Evolutionary conservation across 2,329 filamentous ascomycete species (phyloP).

Genomic region (Cladosporium austrohemisphaericum): DNA sequence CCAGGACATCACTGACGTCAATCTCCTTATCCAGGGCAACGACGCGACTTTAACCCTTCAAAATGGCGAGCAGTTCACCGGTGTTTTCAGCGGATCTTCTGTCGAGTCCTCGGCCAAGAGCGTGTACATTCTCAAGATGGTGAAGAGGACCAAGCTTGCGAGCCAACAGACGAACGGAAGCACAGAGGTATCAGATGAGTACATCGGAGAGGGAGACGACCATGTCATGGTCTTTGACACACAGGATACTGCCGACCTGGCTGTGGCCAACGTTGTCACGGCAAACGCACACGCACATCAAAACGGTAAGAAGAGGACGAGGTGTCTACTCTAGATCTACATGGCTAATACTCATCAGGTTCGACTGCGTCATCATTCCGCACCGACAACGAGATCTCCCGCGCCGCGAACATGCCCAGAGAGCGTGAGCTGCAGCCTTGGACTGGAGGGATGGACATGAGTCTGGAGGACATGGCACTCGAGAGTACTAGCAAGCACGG

Average conservation of each 20-base stretch:
- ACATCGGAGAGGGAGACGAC: constrained; percentile 46
- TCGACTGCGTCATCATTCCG: constrained; percentile 63
- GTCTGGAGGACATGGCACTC: constrained; percentile 61
- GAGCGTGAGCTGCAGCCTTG: constrained; percentile 79
- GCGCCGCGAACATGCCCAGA: constrained; percentile 52
- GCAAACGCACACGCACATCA: constrained; percentile 50
- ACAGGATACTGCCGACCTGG: constrained; percentile 57
- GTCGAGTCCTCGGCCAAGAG: constrained; percentile 49
- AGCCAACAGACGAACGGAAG: constrained; percentile 46
- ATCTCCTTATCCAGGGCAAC: constrained; percentile 46
- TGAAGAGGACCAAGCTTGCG: constrained; percentile 47
- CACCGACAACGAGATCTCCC: constrained; percentile 84
- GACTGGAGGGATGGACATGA: constrained; percentile 60
- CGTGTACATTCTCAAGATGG: constrained; percentile 63
- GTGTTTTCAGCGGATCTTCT: constrained; percentile 57
- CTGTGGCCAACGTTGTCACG: constrained; percentile 51
- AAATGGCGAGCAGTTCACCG: constrained; percentile 58
- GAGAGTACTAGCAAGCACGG: constrained; percentile 33
- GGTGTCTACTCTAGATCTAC: not conserved
- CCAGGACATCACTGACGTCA: constrained; percentile 15
- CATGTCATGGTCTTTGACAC: constrained; percentile 58
- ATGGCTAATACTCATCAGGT: constrained; percentile 47
- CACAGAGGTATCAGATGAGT: constrained; percentile 38
- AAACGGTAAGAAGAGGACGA: constrained; percentile 51
- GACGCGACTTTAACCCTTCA: constrained; percentile 54